Base-by-base conservation (phyloP, 2,329 filamentous ascomycete species). In the Pseudogymnoascus sp. region DNA sequence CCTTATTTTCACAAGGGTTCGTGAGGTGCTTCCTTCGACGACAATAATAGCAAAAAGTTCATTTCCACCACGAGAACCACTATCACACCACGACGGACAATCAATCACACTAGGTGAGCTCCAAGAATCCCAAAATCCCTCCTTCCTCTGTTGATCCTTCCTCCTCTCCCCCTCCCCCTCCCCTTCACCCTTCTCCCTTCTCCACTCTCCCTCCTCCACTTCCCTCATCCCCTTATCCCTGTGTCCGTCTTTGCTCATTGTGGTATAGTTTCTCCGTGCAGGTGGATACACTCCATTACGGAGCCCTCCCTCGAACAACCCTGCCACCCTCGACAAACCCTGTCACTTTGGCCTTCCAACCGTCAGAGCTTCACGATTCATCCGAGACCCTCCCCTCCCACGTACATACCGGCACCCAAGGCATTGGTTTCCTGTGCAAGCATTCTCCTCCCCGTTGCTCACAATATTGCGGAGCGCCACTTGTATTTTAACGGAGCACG, bases 311-410 rank as follows among this genome's bases (percentile, higher is more conserved):
- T 29, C 26, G 43, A 49, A 49, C 43, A 45, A 45, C 43, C 43
- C 43, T 49, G 43, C 43, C 26, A 49, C 21, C 43, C 43, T 49
- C 39, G 8, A n/a, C 14, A 6, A 23, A 29, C 43, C 45, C 45
- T 52, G 21, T 12, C 8, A 41, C 16, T 21, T 8, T 4, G 21
- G 21, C 21, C 43, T 52, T 52, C 23, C 43, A 29, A 52, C 45
- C 45, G 45, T 52, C 45, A 52, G 26, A 52, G 45, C 45, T 52
- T 52, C 45, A 52, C 45, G 45, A 52, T 52, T 52, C 45, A 52
- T 52, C 45, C 45, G 45, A 52, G 45, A 52, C 45, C 45, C 14
- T 52, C 45, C 45, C 45, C 45, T 31, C 23, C 26, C 45, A 19
- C 45, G 45, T 52, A 52, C 45, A 52, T 52, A 52, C 45, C 45